Evolutionary conservation across 148 eudicot species (phyloP), one percentile per base, ranked within the genome.

Genomic region (Diospyros kaki): DNA sequence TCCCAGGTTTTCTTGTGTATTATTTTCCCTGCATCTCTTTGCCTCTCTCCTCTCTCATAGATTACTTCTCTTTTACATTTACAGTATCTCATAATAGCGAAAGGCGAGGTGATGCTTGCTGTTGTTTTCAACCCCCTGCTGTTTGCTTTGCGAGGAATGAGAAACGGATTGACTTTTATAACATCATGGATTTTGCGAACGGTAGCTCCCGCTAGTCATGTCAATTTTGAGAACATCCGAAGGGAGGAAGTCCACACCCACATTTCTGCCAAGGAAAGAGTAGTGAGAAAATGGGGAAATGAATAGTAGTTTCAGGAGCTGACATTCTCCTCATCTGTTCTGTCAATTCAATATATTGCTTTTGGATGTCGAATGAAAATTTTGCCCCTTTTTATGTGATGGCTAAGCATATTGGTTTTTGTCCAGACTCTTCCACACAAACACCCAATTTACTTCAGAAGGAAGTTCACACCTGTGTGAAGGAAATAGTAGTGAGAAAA

Each of bases 211-310:
- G 64, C 69, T 14, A 78, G 76, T 73, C 64, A 72, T 73, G 72
- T 83, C 50, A 81, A 42, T 17, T 53, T 79, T 50, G 79, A 62
- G 52, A 81, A 73, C 17, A 68, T 75, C 69, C 78, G 82, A 56
- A 74, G 68, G 52, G 84, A 86, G 71, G 84, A 87, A 76, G 77
- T 52, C 50, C 75, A 73, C 72, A 70, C 76, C 45, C 81, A 72
- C 55, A 64, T 62, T 61, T 85, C 93, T 60, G 98, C 98, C 50
- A 89, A 91, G 83, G 96, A 89, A 45, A 84, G 81, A 41, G 97
- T 93, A 48, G 79, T 87, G 81, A 84, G 83, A 75, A 93, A 93
- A 84, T 93, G 98, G 98, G 92, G 87, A 76, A 85, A 87, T 68
- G 85, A 83, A 84, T 89, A 81, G 84, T 45, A 17, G 8, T 48